phyloP scores from a whole-genome alignment of 176 grass and related monocot species.

The Dendrocalamus sinicus region DNA sequence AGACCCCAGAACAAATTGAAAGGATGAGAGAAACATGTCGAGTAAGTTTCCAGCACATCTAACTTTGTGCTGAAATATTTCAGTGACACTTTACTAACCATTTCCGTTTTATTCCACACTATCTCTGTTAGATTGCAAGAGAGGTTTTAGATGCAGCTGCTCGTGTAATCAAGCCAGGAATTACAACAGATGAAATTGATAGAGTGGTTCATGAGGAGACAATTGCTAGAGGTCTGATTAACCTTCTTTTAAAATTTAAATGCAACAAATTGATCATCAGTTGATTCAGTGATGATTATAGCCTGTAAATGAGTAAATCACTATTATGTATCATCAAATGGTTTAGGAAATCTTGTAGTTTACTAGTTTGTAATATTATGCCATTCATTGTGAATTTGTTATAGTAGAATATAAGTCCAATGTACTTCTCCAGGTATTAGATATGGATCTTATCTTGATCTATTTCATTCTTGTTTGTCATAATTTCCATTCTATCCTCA shows the following conservation, averaged over 20 bases:
- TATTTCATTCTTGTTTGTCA: neutral
- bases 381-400: neutral
- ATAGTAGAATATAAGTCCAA: slow-evolving; percentile 10
- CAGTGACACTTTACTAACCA: neutral
- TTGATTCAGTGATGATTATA: slow-evolving; percentile 26
- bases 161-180: slow-evolving; percentile 82
- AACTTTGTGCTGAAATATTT: slow-evolving; percentile 13
- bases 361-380: neutral
- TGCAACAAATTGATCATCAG: slow-evolving; percentile 21
- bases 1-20: slow-evolving; percentile 91
- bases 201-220: slow-evolving; percentile 91
- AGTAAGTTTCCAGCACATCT: slow-evolving; percentile 55
- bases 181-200: slow-evolving; percentile 99
- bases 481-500: slow-evolving; percentile 53
- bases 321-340: neutral
- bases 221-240: slow-evolving; percentile 74
- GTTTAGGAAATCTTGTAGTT: neutral
- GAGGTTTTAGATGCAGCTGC: slow-evolving; percentile 94
- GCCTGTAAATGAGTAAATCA: slow-evolving; percentile 22
- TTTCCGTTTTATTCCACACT: slow-evolving; percentile 22
- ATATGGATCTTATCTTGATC: slow-evolving; percentile 31
- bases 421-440: slow-evolving; percentile 12
- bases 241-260: slow-evolving; percentile 28
- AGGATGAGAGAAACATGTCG: slow-evolving; percentile 96
- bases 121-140: slow-evolving; percentile 76